These are phyloP conservation scores for Neospermospora avenae DNA, from an alignment of 2,329 filamentous ascomycete species.

Conservation along the genomic window DNA sequence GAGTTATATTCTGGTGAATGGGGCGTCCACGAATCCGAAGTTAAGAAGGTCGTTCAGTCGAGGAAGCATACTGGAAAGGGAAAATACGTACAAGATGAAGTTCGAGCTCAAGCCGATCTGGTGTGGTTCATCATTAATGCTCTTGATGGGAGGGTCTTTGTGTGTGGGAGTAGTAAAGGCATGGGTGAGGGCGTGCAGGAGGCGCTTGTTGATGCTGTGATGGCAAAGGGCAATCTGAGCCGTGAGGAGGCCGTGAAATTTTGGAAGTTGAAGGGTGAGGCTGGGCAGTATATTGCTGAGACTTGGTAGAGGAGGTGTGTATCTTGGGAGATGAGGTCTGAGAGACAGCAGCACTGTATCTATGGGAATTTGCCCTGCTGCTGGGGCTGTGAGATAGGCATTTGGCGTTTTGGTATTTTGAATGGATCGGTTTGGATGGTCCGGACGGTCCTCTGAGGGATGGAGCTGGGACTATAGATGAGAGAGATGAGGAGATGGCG, in stretches of 20 bases:
- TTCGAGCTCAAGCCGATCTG: slow-evolving; percentile 85
- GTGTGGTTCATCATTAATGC: slow-evolving; percentile 98
- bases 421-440: too few species aligned
- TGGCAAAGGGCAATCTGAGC: slow-evolving; percentile 86
- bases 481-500: neutral
- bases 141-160: slow-evolving; percentile 92
- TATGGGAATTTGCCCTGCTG: neutral
- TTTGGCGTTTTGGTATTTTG: neutral
- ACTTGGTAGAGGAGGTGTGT: slow-evolving; percentile 52
- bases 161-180: slow-evolving; percentile 90
- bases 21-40: slow-evolving; percentile 85
- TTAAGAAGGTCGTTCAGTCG: slow-evolving; percentile 78
- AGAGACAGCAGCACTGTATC: neutral
- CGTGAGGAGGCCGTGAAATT: slow-evolving; percentile 79
- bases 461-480: neutral
- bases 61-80: slow-evolving; percentile 61
- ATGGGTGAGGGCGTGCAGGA: slow-evolving; percentile 97
- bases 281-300: slow-evolving; percentile 91
- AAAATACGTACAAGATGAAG: slow-evolving; percentile 95
- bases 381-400: neutral
- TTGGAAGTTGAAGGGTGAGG: slow-evolving; percentile 88
- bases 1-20: slow-evolving; percentile 97
- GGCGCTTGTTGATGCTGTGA: slow-evolving; percentile 84
- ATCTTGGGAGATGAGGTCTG: neutral
- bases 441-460: too few species aligned